Conservation (phyloP, 225 moss, liverwort and hornwort species). For the Antitrichia curtipendula region DNA sequence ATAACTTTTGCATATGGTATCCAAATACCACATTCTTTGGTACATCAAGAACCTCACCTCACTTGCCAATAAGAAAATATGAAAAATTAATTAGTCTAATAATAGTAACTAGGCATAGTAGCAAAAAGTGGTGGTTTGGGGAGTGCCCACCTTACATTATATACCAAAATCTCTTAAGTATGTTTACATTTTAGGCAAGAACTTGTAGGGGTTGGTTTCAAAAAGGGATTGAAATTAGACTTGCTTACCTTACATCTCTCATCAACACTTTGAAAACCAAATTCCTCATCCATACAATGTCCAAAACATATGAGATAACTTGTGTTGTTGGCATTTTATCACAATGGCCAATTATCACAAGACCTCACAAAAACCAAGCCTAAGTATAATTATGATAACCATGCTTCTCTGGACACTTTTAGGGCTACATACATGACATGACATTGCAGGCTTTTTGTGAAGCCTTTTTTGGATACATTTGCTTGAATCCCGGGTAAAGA, state of each 20-base stretch:
- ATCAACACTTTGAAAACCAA: background rate
- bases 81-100: no score
- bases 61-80: no score
- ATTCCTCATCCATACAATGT: background rate
- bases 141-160: no score
- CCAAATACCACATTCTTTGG: no score
- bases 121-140: no score
- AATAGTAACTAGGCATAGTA: no score
- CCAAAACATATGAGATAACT: background rate
- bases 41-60: no score
- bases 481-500: background rate
- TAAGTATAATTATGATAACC: background rate
- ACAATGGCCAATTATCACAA: background rate
- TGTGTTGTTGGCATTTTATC: background rate
- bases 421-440: background rate
- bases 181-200: background rate
- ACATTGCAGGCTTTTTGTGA: background rate
- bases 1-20: no score
- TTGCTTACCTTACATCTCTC: background rate
- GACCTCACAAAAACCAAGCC: background rate
- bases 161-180: no score
- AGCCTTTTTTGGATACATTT: background rate
- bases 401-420: background rate
- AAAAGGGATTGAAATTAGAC: no score
- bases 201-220: background rate